phyloP scores from a whole-genome alignment of 345 rosid species.

The Eucalyptus urophylla region DNA sequence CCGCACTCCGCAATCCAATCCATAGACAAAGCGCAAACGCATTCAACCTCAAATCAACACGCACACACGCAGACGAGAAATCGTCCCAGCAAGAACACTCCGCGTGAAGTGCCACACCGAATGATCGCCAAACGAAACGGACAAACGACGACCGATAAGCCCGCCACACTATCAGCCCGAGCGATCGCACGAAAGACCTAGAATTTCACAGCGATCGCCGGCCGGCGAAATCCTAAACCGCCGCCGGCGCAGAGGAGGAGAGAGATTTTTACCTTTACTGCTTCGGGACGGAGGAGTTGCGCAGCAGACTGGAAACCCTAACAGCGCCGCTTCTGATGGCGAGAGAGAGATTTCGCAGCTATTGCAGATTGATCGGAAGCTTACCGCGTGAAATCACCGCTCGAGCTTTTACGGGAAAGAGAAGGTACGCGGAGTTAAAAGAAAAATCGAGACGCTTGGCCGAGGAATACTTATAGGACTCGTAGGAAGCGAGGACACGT shows the following conservation, averaged over 20 bases:
- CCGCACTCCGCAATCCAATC: neutral
- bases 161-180: neutral
- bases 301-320: neutral
- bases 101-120: neutral
- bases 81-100: neutral
- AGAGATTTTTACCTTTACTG: neutral
- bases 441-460: fast-evolving
- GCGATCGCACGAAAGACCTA: neutral
- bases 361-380: neutral
- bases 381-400: neutral
- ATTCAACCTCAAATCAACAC: neutral
- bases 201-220: neutral
- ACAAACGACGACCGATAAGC: neutral
- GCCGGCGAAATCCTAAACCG: neutral
- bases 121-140: neutral
- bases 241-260: neutral
- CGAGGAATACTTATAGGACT: neutral
- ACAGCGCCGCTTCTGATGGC: neutral
- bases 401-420: neutral
- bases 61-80: neutral
- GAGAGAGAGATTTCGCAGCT: too few species aligned
- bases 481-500: neutral
- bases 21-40: neutral
- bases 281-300: neutral
- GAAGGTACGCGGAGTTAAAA: neutral